Evolutionary conservation across 1,284 basidiomycete species (phyloP).

Genomic region (Malassezia psittaci): DNA sequence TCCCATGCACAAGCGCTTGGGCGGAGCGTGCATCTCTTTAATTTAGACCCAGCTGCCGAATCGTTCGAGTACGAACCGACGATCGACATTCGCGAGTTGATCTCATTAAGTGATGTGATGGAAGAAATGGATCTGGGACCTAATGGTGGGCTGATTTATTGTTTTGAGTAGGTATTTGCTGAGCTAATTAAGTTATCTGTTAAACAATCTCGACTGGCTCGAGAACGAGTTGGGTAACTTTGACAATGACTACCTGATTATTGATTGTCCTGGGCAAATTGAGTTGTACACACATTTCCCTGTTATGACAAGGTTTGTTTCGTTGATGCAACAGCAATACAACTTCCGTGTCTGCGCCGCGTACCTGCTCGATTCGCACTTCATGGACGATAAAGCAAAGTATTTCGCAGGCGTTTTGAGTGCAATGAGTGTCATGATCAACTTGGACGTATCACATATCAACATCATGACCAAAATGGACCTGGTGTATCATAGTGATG

Average conservation of each 20-base stretch:
- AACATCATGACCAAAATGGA: constrained; percentile 99
- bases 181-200: constrained; percentile 57
- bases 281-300: constrained; percentile 98
- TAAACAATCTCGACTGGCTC: constrained; percentile 98
- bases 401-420: constrained; percentile 97
- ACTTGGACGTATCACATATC: constrained; percentile 89
- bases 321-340: constrained; percentile 50
- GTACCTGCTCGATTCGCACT: constrained; percentile 88
- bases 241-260: constrained; percentile 92
- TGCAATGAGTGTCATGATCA: constrained; percentile 98
- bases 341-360: constrained; percentile 44
- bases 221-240: constrained; percentile 83
- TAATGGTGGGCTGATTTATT: constrained; percentile 93
- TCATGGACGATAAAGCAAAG: constrained; percentile 70
- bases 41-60: constrained; percentile 91
- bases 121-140: constrained; percentile 87
- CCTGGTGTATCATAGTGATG: constrained; percentile 63
- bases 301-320: constrained; percentile 78
- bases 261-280: constrained; percentile 98
- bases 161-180: constrained; percentile 78
- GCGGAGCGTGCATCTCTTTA: constrained; percentile 82
- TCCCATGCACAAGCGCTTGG: constrained; percentile 77
- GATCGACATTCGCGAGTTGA: constrained; percentile 88
- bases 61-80: constrained; percentile 85
- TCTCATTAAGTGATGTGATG: constrained; percentile 93